Evolutionary conservation across 2,329 filamentous ascomycete species (phyloP).

Genomic region (Fusarium begoniae): DNA sequence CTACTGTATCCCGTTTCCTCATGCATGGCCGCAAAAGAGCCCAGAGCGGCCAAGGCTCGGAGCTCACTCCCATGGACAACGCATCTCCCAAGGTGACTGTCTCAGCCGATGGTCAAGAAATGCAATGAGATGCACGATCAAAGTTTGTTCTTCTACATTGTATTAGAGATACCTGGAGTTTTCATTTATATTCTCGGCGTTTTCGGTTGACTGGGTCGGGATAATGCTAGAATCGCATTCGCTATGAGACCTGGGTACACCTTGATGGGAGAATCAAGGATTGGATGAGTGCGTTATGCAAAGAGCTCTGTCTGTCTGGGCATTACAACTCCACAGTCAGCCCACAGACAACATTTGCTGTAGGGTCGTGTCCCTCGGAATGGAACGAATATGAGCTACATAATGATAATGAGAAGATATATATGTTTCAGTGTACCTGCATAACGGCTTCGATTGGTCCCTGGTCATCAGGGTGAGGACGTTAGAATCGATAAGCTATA

Average conservation of each 20-base stretch:
- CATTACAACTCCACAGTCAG: too few species aligned
- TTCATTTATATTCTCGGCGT: conserved; percentile 37
- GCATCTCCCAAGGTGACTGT: conserved; percentile 41
- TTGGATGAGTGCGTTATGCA: conserved; percentile 14
- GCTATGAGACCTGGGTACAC: conserved; percentile 27
- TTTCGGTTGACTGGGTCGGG: conserved; percentile 34
- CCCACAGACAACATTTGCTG: conserved; percentile 1
- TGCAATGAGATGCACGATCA: conserved; percentile 28
- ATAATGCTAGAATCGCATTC: conserved; percentile 41
- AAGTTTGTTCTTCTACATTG: conserved; percentile 34
- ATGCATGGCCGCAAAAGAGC: conserved; percentile 77
- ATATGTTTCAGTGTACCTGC: conserved; percentile 15
- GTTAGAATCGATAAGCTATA: neutral
- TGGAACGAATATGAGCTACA: conserved; percentile 32
- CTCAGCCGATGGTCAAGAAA: conserved; percentile 41
- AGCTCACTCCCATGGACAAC: conserved; percentile 72
- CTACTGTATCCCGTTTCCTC: conserved; percentile 67
- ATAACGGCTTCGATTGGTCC: neutral
- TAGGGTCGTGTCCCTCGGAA: conserved; percentile 9
- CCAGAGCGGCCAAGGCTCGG: conserved; percentile 71
- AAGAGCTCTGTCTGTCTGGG: too few species aligned
- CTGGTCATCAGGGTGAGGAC: neutral
- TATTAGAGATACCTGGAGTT: conserved; percentile 43
- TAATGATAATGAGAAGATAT: conserved; percentile 42
- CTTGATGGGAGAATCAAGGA: conserved; percentile 17